phyloP scores from a whole-genome alignment of 805 yeast species.

The Sugiyamaella valdiviana region DNA sequence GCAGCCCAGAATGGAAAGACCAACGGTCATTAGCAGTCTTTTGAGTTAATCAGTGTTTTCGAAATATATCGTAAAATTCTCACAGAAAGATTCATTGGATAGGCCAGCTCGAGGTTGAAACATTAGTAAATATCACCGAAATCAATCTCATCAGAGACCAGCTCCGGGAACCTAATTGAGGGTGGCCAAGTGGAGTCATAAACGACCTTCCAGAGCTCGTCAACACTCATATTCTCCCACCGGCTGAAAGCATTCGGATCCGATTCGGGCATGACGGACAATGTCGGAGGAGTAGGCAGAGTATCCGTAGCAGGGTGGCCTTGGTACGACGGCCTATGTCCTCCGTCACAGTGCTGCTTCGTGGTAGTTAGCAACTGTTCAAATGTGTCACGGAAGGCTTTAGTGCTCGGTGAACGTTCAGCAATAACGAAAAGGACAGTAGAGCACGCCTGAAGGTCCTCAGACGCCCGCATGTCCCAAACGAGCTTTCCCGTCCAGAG shows the following conservation, averaged over 20 bases:
- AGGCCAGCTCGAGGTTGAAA: too few species aligned
- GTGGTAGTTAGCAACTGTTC: conserved; percentile 8
- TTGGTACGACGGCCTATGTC: too few species aligned
- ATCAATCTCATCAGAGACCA: background rate
- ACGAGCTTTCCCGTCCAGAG: conserved; percentile 10
- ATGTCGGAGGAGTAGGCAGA: too few species aligned
- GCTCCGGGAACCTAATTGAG: background rate
- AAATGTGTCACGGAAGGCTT: conserved; percentile 7
- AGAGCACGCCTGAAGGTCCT: conserved; percentile 10
- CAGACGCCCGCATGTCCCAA: conserved; percentile 6
- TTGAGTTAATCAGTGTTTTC: too few species aligned
- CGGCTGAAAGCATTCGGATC: background rate
- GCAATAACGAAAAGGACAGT: conserved; percentile 11
- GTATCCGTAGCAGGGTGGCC: too few species aligned
- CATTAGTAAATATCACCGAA: conserved; percentile 2
- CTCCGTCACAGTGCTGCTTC: conserved; percentile 1
- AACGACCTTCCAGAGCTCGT: background rate
- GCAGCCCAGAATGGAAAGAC: background rate
- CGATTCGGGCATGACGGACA: background rate
- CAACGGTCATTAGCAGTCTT: background rate
- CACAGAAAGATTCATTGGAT: too few species aligned
- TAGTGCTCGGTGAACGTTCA: conserved; percentile 2
- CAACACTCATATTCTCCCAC: conserved; percentile 1
- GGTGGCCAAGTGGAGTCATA: background rate
- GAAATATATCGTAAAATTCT: too few species aligned